These are phyloP conservation scores for Xerocomus brunneocitrinus DNA, from an alignment of 768 basidiomycete species.

Conservation along the genomic window DNA sequence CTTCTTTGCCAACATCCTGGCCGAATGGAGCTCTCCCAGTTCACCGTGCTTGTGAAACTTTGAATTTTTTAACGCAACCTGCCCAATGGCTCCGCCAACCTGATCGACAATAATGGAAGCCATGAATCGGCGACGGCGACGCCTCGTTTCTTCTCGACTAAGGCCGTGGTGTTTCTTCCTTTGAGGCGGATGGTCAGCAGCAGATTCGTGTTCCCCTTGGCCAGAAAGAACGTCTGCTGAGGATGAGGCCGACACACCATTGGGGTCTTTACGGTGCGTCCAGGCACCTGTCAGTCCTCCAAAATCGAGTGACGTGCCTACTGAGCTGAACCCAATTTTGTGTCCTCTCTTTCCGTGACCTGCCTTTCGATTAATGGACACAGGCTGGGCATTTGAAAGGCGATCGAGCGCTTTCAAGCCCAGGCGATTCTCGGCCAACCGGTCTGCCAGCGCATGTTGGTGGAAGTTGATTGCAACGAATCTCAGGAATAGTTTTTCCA, in stretches of 20 bases:
- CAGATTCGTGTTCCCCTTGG: conserved; percentile 14
- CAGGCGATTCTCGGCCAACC: conserved; percentile 63
- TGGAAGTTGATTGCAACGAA: conserved; percentile 81
- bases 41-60: conserved; percentile 53
- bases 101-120: conserved; percentile 69
- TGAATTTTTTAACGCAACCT: conserved; percentile 65
- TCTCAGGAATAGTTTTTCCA: conserved; percentile 61
- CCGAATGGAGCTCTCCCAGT: conserved; percentile 56
- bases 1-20: conserved; percentile 62
- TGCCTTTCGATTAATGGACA: conserved; percentile 32
- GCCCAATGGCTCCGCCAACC: conserved; percentile 57
- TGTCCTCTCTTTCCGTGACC: conserved; percentile 45
- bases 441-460: conserved; percentile 68
- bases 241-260: conserved; percentile 3
- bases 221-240: neutral
- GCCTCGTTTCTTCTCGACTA: conserved; percentile 33
- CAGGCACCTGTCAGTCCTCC: conserved; percentile 13
- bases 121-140: conserved; percentile 48
- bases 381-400: conserved; percentile 61
- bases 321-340: conserved; percentile 35
- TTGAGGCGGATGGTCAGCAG: conserved; percentile 4
- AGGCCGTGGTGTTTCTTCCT: conserved; percentile 14
- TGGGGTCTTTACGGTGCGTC: conserved; percentile 15
- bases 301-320: conserved; percentile 37
- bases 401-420: conserved; percentile 68